Evolutionary conservation across 2,329 filamentous ascomycete genomes (phyloP).

Genomic region (Beauveria pseudobassiana): DNA sequence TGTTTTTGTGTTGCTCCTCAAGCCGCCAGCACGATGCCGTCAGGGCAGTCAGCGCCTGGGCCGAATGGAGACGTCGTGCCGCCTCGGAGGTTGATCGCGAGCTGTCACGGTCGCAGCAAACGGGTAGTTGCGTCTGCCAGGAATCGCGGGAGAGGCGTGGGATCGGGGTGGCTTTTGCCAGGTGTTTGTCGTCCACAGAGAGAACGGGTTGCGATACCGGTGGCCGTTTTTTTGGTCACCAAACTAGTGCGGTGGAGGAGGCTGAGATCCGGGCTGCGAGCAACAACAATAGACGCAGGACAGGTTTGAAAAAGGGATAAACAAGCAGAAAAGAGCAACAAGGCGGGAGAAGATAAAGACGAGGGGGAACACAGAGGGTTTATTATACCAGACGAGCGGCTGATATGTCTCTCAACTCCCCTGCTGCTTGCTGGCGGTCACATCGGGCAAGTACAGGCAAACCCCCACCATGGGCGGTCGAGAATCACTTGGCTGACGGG

Average conservation of each 20-base stretch:
- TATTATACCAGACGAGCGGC: neutral
- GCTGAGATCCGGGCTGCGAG: neutral
- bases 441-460: neutral
- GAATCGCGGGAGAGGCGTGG: neutral
- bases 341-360: neutral
- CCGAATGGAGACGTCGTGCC: neutral
- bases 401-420: neutral
- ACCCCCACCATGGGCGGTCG: constrained; percentile 5
- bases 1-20: neutral
- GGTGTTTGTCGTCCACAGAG: neutral
- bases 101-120: neutral
- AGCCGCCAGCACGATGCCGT: constrained; percentile 10
- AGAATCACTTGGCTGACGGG: neutral
- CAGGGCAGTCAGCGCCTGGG: constrained; percentile 10
- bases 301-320: neutral
- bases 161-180: neutral
- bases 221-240: neutral
- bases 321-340: too few species aligned
- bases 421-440: neutral
- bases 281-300: neutral
- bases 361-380: constrained; percentile 1
- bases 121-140: neutral
- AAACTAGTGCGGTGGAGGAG: neutral
- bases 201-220: neutral
- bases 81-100: neutral